Evolutionary conservation across 495 filamentous ascomycete species (phyloP), one percentile per base, ranked within the genome.

Genomic region (Thermochaetoides thermophila): DNA sequence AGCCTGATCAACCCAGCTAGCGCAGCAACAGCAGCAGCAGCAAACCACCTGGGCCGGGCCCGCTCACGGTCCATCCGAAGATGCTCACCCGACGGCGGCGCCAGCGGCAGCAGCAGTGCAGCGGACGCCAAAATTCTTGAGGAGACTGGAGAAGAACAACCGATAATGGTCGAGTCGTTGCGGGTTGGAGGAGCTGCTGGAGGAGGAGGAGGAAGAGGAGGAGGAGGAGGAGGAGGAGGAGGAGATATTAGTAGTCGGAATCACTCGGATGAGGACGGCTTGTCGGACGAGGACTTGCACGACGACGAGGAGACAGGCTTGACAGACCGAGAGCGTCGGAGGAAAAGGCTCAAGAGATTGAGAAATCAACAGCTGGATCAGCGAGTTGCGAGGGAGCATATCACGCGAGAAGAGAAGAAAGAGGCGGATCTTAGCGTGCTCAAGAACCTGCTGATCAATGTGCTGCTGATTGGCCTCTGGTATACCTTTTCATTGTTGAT

Each of bases 401-500:
- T 73, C 18, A 68, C 69, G 10, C 60, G 63, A 19, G 74, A 74
- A 27, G 78, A 82, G 52, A 69, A 73, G 50, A 73, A 68, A 41
- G 51, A 73, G 48, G 77, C 75, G 5, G 80, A 89, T 56, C 63
- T 70, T 47, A 78, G 63, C 46, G 69, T 96, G 4, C 23, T 82
- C 10, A 76, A 61, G 56, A 71, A 60, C 38, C 54, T 81, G 34
- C 46, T 77, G 17, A 63, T 81, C 43, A 96, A 97, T 53, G 67
- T 57, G 21, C 45, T 69, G 3, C 57, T 97, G 42, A 94, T 97
- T 36, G 69, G 70, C 17, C 61, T 91, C 42, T 97, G 89, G 89
- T 94, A 95, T 57, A 61, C 83, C 18, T 95, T 96, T 56, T 94
- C 85, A 12, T 70, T 96, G 23, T 81, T 81, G 10, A 94, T 96